Evolutionary conservation across 805 yeast species (phyloP), one percentile per base, ranked within the genome.

Genomic region (Wickerhamomyces rabaulensis): DNA sequence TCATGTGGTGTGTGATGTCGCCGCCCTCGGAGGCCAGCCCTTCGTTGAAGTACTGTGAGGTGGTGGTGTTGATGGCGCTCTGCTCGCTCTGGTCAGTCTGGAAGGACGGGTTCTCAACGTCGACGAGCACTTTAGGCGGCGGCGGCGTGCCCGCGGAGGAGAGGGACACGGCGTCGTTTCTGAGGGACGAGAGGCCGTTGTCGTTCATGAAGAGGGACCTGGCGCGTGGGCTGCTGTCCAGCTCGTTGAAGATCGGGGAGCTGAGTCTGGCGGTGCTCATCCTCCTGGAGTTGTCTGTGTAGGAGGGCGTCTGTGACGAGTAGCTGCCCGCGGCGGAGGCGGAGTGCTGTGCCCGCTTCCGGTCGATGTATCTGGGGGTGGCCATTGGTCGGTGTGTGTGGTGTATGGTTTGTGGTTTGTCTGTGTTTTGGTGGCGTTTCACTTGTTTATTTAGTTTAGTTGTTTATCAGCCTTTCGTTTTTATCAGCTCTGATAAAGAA

Each of bases 1-100:
- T 52, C 37, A 55, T 39, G 8, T 48, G n/a, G 42, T 56, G 60
- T 8, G 57, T 52, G 43, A 59, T 59, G 36, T 59, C 63, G 16
- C 58, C 63, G 23, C 62, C 63, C 21, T 50, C 58, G 9, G 51
- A 47, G n/a, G 46, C 33, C 29, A 59, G 31, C 4, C 21, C 44
- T 22, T 44, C 41, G 39, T 54, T 56, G 42, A 56, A 45, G 41
- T 58, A 56, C 9, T 39, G 52, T 13, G 36, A 33, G 4, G 39
- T 16, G 33, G 40, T 26, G 5, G 7, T 26, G 2, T 22, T 21
- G 5, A 50, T 44, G 0, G 35, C 13, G 10, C 37, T 42, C 19
- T 47, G 47, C 7, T 52, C 55, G 38, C 45, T 41, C 9, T 7
- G 20, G n/a, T 47, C 46, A n/a, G 47, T 23, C 5, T 37, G 35